Evolutionary conservation across 2,329 filamentous ascomycete species (phyloP).

Genomic region (Talaromyces rugulosus): DNA sequence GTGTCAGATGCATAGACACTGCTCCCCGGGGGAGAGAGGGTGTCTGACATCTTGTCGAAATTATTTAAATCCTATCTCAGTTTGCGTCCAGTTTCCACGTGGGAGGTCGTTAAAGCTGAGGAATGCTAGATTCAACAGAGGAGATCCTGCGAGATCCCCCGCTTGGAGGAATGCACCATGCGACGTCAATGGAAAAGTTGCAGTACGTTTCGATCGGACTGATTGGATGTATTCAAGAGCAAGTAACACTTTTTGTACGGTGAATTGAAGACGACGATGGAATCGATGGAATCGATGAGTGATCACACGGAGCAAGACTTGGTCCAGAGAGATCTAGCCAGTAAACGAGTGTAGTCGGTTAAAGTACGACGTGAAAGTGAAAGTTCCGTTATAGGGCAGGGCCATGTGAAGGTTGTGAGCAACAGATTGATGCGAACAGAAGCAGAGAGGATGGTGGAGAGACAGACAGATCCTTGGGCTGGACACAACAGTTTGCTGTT

Average conservation of each 20-base stretch:
- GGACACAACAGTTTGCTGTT: constrained; percentile 36
- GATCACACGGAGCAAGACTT: background rate
- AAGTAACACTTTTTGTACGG: background rate
- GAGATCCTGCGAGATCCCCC: constrained; percentile 43
- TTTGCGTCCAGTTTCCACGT: constrained; percentile 2
- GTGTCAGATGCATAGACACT: constrained; percentile 59
- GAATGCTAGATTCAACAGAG: constrained; percentile 37
- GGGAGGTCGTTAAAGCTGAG: constrained; percentile 22
- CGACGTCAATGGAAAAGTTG: constrained; percentile 18
- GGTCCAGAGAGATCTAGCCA: background rate
- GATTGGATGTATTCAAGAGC: background rate
- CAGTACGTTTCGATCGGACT: background rate
- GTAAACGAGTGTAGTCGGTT: background rate
- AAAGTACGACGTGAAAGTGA: background rate
- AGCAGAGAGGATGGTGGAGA: background rate
- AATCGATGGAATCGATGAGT: background rate
- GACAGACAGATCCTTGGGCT: background rate
- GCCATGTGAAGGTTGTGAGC: background rate
- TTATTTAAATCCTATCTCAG: background rate
- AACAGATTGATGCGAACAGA: background rate
- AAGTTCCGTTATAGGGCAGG: background rate
- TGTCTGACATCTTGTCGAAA: constrained; percentile 27
- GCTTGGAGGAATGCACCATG: constrained; percentile 41
- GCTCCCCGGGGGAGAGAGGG: constrained; percentile 55
- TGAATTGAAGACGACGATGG: background rate